Base-by-base conservation (phyloP, 306 rosid genomes). In the Gleditsia sinensis region DNA sequence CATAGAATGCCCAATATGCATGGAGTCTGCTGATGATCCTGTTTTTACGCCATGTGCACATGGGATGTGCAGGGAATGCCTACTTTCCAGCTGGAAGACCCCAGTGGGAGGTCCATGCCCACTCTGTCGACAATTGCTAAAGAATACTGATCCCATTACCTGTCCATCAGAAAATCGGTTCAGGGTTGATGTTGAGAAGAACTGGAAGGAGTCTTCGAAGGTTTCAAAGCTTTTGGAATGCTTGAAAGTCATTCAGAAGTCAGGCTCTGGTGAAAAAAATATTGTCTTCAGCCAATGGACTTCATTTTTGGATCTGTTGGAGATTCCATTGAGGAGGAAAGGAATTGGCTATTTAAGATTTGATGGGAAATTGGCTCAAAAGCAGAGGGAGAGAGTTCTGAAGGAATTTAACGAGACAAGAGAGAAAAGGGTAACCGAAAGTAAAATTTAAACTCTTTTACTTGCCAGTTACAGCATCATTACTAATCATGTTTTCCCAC, bases 11-110 rank as follows among this genome's bases (percentile, higher is more conserved):
- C 85, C 97, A 42, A 85, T 93, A 74, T 89, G 98, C 61, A 39
- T 93, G 92, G 98, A 93, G 79, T 86, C 86, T 24, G 96, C 96
- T 8, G 98, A 93, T 58, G 98, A 93, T 75, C 89, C 98, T 69
- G 88, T 93, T 30, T 89, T 91, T 66, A 89, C 98, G 45, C 88
- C 97, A 49, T 91, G 98, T 70, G 98, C 93, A 1, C 98, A 93
- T 81, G 84, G 86, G 83, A 87, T 90, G 86, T 92, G 98, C 67
- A 85, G 96, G 75, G 98, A 92, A 77, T 90, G 96, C 75, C 80
- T 92, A 17, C 88, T 84, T 68, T 77, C 82, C 14, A 84, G 88
- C 86, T 92, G 94, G 96, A 78, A 88, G 43, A 78, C 76, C 45
- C 84, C 94, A 34, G 16, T 49, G 54, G 59, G 82, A 5, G 98